A percentile compares a stretch with the other conserved stretches of the same genome.
phyloP scores from a whole-genome alignment of 2,329 filamentous ascomycete genomes.

The Microdochium paspali region DNA sequence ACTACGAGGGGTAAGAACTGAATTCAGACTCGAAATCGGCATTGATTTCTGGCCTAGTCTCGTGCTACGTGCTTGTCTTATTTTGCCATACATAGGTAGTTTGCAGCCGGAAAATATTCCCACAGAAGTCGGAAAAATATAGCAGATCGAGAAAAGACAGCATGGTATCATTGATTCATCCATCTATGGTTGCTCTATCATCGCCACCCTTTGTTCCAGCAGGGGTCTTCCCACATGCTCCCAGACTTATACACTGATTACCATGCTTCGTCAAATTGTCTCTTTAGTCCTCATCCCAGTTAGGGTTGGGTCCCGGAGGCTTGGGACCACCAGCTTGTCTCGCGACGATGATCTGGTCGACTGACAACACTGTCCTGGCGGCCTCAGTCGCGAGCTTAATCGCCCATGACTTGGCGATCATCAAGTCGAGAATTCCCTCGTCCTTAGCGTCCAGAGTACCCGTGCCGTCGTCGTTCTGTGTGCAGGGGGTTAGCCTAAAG shows the following conservation, averaged over 20 bases:
- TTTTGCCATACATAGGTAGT: too few species aligned
- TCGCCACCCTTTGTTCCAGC: not conserved
- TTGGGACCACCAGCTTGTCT: conserved; percentile 96
- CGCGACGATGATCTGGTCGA: conserved; percentile 98
- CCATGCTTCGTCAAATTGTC: not conserved
- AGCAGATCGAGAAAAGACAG: not conserved
- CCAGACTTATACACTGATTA: not conserved
- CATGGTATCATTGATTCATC: not conserved
- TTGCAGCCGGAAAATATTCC: too few species aligned
- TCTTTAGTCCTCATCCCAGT: conserved; percentile 54
- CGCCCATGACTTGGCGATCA: conserved; percentile 91
- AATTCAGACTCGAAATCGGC: too few species aligned
- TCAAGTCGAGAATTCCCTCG: conserved; percentile 82
- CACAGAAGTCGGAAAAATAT: not conserved
- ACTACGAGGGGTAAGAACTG: too few species aligned
- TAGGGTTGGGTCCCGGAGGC: conserved; percentile 85
- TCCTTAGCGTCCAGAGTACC: conserved; percentile 81
- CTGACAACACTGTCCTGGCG: conserved; percentile 84
- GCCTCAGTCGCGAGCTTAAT: conserved; percentile 95
- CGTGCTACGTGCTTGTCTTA: too few species aligned
- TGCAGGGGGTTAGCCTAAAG: conserved; percentile 8
- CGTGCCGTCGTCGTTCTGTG: conserved; percentile 62
- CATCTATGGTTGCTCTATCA: not conserved
- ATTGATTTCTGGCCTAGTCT: too few species aligned
- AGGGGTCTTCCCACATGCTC: not conserved